Evolutionary conservation across 306 rosid genomes (phyloP), one percentile per base, ranked within the genome.

Genomic region (Corylus avellana): DNA sequence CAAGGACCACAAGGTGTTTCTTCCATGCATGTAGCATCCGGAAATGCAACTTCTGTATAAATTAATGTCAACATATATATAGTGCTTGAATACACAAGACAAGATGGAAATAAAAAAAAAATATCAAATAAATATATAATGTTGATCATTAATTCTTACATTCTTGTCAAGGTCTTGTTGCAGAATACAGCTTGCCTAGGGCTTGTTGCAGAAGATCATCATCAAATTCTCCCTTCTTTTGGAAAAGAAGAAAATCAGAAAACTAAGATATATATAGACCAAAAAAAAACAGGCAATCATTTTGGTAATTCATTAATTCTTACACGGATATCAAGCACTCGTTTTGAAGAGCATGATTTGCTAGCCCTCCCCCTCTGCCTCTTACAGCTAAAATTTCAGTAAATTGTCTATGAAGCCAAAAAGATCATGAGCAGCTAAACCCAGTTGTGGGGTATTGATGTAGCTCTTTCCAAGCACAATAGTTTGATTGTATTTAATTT

Each of bases 11-110:
- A n/a, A 22, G 22, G 22, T 84, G 54, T 69, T 64, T 9, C 67
- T 22, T 25, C 80, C 84, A 71, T 84, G 85, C 22, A 22, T 22
- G 22, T 8, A 17, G 61, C 77, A 86, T 73, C 75, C 39, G 67
- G 53, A 80, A 78, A 44, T 77, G 29, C 73, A 78, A 70, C 56
- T 78, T 84, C 87, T 86, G 78, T 42, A 56, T 25, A 46, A 46
- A 74, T 25, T 46, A 46, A 74, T 70, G 11, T 47, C 48, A n/a
- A 27, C 46, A 55, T 32, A 32, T 32, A 32, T 32, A 32, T 32
- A 32, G 42, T 44, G 47, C 8, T 37, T 14, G 8, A 53, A 59
- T n/a, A 32, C 39, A 13, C 25, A 72, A 78, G 48, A 9, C 17
- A 1, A 35, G 51, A 79, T 10, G 39, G 9, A 25, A 12, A 61